Evolutionary conservation across 2,329 filamentous ascomycete species (phyloP).

Genomic region (Colletotrichum tanaceti): DNA sequence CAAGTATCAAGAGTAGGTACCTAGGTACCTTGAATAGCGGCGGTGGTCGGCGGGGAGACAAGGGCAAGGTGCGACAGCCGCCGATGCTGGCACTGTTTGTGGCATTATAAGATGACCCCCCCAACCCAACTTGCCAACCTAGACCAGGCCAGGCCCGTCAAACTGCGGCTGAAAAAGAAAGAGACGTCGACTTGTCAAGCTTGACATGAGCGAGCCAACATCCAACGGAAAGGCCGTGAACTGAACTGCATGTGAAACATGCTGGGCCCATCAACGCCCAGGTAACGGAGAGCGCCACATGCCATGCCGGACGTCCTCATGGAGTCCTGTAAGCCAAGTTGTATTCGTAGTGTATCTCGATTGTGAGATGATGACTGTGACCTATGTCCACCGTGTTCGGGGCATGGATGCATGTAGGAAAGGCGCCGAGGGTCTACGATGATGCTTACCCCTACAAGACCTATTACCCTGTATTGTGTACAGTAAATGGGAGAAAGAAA

Average conservation of each 20-base stretch:
- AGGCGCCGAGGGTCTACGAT: not conserved
- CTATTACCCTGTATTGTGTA: too few species aligned
- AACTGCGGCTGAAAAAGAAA: not conserved
- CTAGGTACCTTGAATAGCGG: too few species aligned
- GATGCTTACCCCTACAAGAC: too few species aligned
- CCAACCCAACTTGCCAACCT: too few species aligned
- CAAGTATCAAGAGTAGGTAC: too few species aligned
- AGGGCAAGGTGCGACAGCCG: constrained; percentile 9
- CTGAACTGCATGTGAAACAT: constrained; percentile 15
- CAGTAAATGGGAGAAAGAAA: not conserved
- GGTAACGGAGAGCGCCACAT: constrained; percentile 1
- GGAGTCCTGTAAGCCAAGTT: not conserved
- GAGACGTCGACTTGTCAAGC: constrained; percentile 7
- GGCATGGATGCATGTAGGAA: not conserved
- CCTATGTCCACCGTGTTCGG: not conserved
- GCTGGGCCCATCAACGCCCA: not conserved
- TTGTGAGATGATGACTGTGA: not conserved
- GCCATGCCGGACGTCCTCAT: not conserved
- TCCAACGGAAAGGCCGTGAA: not conserved
- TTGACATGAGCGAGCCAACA: not conserved
- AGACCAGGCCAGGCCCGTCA: not conserved
- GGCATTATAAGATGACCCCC: not conserved
- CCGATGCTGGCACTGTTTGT: not conserved
- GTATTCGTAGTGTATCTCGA: too few species aligned
- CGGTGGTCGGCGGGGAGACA: not conserved